Conservation (phyloP, 1,284 basidiomycete genomes). For the Thelephora terrestris region DNA sequence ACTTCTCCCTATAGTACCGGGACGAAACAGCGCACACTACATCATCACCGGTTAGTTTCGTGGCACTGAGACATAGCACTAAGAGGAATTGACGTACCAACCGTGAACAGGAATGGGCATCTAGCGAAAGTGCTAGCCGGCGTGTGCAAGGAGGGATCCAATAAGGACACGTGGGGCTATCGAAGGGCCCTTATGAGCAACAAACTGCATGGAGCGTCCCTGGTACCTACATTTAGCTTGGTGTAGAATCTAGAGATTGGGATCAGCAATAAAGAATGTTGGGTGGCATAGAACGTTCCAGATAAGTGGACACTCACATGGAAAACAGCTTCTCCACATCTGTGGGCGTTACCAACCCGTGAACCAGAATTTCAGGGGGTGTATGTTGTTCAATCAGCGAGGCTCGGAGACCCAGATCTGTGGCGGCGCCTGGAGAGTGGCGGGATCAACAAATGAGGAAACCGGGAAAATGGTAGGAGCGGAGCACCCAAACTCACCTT, state of each 20-base stretch:
- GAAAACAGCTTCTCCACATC: slow-evolving; percentile 79
- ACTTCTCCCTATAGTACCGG: slow-evolving; percentile 63
- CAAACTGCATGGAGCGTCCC: neutral
- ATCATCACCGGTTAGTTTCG: neutral
- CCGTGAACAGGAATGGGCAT: slow-evolving; percentile 77
- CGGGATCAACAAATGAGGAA: neutral
- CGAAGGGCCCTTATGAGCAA: slow-evolving; percentile 6
- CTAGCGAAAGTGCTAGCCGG: slow-evolving; percentile 63
- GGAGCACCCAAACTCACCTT: slow-evolving; percentile 33
- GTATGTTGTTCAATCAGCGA: slow-evolving; percentile 70
- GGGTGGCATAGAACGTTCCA: slow-evolving; percentile 9
- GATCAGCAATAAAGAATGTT: neutral
- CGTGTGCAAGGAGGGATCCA: slow-evolving; percentile 67
- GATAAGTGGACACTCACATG: slow-evolving; percentile 75
- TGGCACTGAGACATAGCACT: neutral
- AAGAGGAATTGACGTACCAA: slow-evolving; percentile 33
- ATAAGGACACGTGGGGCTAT: slow-evolving; percentile 63
- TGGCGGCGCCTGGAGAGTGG: slow-evolving; percentile 45
- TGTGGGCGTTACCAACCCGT: slow-evolving; percentile 67
- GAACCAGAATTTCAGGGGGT: slow-evolving; percentile 75
- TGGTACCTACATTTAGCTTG: slow-evolving; percentile 50
- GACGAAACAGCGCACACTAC: slow-evolving; percentile 72
- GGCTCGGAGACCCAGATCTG: slow-evolving; percentile 56
- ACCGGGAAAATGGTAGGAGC: neutral
- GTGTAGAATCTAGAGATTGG: slow-evolving; percentile 45